phyloP scores from a whole-genome alignment of 2,329 filamentous ascomycete genomes.

The Aspergillus neotritici region DNA sequence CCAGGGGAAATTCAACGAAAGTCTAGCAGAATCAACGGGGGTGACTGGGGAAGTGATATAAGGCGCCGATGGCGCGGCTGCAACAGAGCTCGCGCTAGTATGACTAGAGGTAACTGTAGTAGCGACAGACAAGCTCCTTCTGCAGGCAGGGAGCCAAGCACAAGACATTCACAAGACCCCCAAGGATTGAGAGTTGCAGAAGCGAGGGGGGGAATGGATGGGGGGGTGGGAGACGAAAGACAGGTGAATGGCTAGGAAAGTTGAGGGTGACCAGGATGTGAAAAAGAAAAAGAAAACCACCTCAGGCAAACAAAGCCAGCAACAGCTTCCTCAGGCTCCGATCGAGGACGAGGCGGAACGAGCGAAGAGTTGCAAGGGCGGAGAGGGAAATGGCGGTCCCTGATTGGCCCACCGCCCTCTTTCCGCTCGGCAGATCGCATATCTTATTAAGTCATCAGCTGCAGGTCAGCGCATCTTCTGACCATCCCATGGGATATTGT shows the following conservation, averaged over 20 bases:
- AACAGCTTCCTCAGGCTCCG: too few species aligned
- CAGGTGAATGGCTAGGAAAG: neutral
- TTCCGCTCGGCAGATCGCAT: neutral
- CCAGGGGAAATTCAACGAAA: neutral
- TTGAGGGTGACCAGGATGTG: too few species aligned
- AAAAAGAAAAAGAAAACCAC: slow-evolving; percentile 6
- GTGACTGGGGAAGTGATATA: slow-evolving; percentile 2
- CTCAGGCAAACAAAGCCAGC: neutral
- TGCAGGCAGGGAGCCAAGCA: slow-evolving; percentile 23
- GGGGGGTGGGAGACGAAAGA: slow-evolving; percentile 1
- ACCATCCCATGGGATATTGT: too few species aligned
- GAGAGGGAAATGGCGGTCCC: slow-evolving; percentile 3
- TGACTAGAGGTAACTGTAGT: slow-evolving; percentile 14
- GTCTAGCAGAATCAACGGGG: neutral
- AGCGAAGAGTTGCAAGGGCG: neutral
- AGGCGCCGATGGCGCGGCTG: slow-evolving; percentile 9
- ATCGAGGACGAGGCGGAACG: neutral
- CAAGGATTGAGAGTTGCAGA: slow-evolving; percentile 7
- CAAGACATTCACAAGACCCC: slow-evolving; percentile 32
- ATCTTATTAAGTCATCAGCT: too few species aligned
- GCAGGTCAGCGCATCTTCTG: too few species aligned
- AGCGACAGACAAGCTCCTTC: slow-evolving; percentile 26
- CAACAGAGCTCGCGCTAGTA: slow-evolving; percentile 10
- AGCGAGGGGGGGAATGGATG: slow-evolving; percentile 5
- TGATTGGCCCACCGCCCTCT: slow-evolving; percentile 18